A percentile compares a stretch with the other conserved stretches of the same genome.
Evolutionary conservation across 306 rosid genomes (phyloP).

Genomic region (Rosa multiflora): DNA sequence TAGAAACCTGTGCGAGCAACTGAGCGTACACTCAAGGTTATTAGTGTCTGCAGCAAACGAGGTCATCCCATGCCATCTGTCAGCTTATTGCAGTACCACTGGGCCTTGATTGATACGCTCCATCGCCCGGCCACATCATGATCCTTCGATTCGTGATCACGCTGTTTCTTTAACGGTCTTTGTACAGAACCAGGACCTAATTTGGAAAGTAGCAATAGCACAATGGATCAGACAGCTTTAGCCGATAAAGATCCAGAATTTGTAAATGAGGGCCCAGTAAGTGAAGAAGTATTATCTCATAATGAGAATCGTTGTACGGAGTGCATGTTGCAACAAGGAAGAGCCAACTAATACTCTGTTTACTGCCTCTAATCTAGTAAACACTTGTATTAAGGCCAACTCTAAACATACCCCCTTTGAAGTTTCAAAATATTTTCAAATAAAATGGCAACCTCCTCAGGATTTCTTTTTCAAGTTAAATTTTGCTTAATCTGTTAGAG

Average conservation of each 20-base stretch:
- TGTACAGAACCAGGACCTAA: constrained; percentile 57
- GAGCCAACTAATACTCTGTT: background rate
- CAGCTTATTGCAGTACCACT: constrained; percentile 62
- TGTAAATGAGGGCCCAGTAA: constrained; percentile 21
- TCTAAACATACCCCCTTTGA: too few relatives aligned
- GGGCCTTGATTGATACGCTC: constrained; percentile 55
- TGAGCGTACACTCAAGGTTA: constrained; percentile 40
- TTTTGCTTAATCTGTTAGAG: too few relatives aligned
- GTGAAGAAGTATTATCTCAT: constrained; percentile 14
- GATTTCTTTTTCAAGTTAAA: too few relatives aligned
- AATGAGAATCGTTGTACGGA: constrained; percentile 34
- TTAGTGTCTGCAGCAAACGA: constrained; percentile 41
- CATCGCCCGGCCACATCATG: constrained; percentile 64
- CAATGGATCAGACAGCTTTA: constrained; percentile 25
- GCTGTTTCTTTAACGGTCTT: constrained; percentile 73
- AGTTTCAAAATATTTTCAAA: too few relatives aligned
- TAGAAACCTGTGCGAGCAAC: constrained; percentile 63
- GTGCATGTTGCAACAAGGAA: too few relatives aligned
- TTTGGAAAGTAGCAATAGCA: constrained; percentile 37
- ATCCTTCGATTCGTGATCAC: constrained; percentile 77
- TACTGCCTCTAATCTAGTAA: too few relatives aligned
- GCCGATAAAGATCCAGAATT: constrained; percentile 19
- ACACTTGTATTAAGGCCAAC: too few relatives aligned
- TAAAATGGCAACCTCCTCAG: too few relatives aligned
- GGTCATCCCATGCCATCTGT: constrained; percentile 52